These are phyloP conservation scores for Kodamaea fukazawae DNA, from an alignment of 805 yeast species.

Conservation along the genomic window DNA sequence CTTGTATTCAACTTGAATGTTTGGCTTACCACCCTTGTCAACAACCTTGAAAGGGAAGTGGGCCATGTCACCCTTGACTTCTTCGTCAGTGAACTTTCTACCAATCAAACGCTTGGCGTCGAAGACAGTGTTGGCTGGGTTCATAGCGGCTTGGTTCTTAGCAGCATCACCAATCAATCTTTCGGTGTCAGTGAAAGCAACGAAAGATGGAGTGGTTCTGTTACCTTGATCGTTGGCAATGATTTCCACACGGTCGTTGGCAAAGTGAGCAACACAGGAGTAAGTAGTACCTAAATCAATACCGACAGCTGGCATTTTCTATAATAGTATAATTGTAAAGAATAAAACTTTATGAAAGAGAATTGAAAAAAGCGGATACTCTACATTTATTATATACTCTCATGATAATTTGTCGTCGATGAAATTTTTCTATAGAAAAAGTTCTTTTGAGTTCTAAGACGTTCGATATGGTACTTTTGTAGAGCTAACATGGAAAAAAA, in stretches of 20 bases:
- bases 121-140: constrained; percentile 32
- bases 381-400: constrained; percentile 10
- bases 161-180: constrained; percentile 35
- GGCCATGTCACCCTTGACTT: constrained; percentile 29
- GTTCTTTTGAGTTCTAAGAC: constrained; percentile 14
- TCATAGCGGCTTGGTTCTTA: constrained; percentile 34
- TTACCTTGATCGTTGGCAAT: constrained; percentile 34
- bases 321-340: constrained; percentile 7
- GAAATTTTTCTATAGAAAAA: constrained; percentile 8
- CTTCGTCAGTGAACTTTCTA: constrained; percentile 27
- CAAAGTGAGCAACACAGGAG: constrained; percentile 34
- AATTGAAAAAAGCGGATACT: constrained; percentile 5
- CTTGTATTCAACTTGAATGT: constrained; percentile 30
- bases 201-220: constrained; percentile 35
- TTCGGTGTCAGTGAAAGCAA: constrained; percentile 32
- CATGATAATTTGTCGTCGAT: constrained; percentile 4
- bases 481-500: not conserved
- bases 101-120: constrained; percentile 36
- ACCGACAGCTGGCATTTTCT: constrained; percentile 29
- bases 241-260: constrained; percentile 33
- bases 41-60: constrained; percentile 34
- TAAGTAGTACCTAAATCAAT: constrained; percentile 34
- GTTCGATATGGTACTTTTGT: constrained; percentile 10
- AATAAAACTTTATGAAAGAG: constrained; percentile 5
- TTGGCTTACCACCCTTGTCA: constrained; percentile 29